These are phyloP conservation scores for Rhodotorula sp. DNA, from an alignment of 1,284 basidiomycete genomes.

Conservation along the genomic window DNA sequence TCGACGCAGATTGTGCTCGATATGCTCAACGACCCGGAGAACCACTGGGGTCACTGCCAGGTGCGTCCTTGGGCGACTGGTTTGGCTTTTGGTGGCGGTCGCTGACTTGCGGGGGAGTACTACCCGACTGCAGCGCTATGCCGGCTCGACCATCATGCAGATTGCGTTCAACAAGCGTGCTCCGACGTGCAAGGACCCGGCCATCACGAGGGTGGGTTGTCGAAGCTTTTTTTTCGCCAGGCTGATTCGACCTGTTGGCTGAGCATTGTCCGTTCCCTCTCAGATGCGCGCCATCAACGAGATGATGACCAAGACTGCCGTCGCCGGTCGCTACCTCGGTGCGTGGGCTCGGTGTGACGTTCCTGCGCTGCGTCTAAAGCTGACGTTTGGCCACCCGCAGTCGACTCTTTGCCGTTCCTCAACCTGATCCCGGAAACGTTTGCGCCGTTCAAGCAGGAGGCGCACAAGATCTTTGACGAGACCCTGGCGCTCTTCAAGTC, in stretches of 20 bases:
- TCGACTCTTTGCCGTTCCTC: constrained; percentile 46
- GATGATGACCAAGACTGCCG: constrained; percentile 43
- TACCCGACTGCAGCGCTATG: constrained; percentile 36
- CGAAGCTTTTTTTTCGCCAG: no score
- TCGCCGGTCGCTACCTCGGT: constrained; percentile 45
- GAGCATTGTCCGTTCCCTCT: not conserved
- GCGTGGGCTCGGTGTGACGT: not conserved
- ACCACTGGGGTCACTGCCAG: constrained; percentile 46
- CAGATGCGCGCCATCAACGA: constrained; percentile 42
- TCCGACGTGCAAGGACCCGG: constrained; percentile 38
- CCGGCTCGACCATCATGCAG: constrained; percentile 47
- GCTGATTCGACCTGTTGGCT: not conserved
- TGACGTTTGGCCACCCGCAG: constrained; percentile 2
- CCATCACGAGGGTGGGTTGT: constrained; percentile 42
- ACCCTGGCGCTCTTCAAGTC: constrained; percentile 44
- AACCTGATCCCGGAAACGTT: constrained; percentile 42
- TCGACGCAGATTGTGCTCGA: constrained; percentile 43
- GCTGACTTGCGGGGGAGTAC: not conserved
- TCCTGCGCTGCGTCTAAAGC: not conserved
- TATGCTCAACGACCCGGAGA: constrained; percentile 38
- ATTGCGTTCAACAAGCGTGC: constrained; percentile 47
- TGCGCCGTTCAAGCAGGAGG: constrained; percentile 44
- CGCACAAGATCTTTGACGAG: constrained; percentile 27
- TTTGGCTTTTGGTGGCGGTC: no score
- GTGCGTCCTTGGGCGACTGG: not conserved